phyloP scores from a whole-genome alignment of 768 basidiomycete genomes.

The Mycena galericulata region DNA sequence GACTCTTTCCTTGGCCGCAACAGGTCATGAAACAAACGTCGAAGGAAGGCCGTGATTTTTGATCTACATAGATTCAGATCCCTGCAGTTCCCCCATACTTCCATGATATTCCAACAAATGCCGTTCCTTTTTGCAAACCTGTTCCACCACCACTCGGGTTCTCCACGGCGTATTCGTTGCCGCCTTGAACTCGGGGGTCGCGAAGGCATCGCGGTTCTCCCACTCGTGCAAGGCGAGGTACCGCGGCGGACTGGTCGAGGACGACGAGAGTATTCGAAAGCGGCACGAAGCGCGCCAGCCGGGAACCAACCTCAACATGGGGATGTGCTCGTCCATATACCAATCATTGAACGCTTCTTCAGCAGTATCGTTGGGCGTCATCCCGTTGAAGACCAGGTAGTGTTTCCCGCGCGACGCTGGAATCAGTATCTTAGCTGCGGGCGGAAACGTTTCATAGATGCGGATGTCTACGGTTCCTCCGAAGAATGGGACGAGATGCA shows the following conservation, averaged over 20 bases:
- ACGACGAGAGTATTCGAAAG: conserved; percentile 50
- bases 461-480: conserved; percentile 31
- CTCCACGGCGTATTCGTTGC: conserved; percentile 61
- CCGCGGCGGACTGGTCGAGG: conserved; percentile 36
- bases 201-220: conserved; percentile 47
- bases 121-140: conserved; percentile 48
- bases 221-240: conserved; percentile 62
- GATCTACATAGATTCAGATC: background rate
- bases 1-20: no score
- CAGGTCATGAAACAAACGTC: background rate
- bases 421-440: conserved; percentile 3
- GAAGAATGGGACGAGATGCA: conserved; percentile 9
- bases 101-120: conserved; percentile 39
- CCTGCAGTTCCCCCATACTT: conserved; percentile 8
- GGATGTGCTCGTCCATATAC: conserved; percentile 69
- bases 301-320: conserved; percentile 54
- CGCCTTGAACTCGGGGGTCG: conserved; percentile 49
- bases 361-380: conserved; percentile 47
- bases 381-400: conserved; percentile 45
- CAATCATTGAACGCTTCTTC: conserved; percentile 63
- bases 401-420: conserved; percentile 27
- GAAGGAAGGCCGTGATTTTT: background rate
- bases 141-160: conserved; percentile 49
- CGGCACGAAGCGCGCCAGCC: conserved; percentile 59
- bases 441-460: conserved; percentile 31